Percentiles rank a stretch among this genome's conserved stretches.
Conservation (phyloP, 2,329 filamentous ascomycete genomes). For the Colletotrichum coccodes region DNA sequence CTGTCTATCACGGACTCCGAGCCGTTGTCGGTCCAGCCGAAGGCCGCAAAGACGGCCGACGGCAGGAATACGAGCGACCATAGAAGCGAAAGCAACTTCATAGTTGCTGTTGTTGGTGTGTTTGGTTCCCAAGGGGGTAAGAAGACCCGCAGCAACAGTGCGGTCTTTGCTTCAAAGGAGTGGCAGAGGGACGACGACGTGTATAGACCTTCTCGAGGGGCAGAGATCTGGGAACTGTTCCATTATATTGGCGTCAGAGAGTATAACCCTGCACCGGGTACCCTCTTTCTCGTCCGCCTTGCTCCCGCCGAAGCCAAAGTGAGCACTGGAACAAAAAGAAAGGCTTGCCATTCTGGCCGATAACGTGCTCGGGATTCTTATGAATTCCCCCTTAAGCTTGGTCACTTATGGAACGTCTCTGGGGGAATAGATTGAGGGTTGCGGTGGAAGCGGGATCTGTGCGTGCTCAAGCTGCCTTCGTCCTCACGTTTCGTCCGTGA, state of each 20-base stretch:
- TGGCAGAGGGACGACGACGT: neutral
- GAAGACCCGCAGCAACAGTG: conserved; percentile 9
- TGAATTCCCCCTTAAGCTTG: conserved; percentile 2
- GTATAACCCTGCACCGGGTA: neutral
- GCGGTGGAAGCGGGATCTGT: conserved; percentile 17
- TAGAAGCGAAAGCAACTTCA: conserved; percentile 41
- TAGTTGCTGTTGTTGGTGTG: conserved; percentile 14
- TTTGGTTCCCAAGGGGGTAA: neutral
- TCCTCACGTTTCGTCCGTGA: conserved; percentile 15
- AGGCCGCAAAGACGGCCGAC: conserved; percentile 45
- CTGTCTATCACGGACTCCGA: conserved; percentile 50
- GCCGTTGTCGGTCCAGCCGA: conserved; percentile 50
- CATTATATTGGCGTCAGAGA: conserved; percentile 3
- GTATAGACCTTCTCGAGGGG: neutral
- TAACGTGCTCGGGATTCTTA: neutral
- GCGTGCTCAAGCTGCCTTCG: conserved; percentile 9
- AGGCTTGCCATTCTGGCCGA: neutral
- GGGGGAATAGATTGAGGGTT: conserved; percentile 28
- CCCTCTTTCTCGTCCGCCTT: conserved; percentile 7
- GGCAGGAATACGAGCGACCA: conserved; percentile 40
- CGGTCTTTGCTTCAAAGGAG: conserved; percentile 7
- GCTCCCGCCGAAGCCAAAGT: neutral
- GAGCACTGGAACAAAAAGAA: neutral
- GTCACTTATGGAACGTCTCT: conserved; percentile 12
- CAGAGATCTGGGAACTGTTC: neutral